A percentile compares a stretch with the other conserved stretches of the same genome.
phyloP scores from a whole-genome alignment of 805 yeast species.

The Nakazawaea siamensis region DNA sequence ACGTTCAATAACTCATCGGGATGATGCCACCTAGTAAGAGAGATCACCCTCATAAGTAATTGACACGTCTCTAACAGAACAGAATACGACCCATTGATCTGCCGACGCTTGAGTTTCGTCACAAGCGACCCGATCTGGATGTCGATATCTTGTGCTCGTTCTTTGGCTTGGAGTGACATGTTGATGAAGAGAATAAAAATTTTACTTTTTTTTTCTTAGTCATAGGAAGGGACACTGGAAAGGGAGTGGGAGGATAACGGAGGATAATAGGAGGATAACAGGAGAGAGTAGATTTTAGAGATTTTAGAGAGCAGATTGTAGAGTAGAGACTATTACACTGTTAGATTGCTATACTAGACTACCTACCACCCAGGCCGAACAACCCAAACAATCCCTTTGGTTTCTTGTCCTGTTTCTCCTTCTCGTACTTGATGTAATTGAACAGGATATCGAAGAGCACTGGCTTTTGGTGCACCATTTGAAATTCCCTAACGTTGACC shows the following conservation, averaged over 20 bases:
- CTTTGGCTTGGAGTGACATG: no score
- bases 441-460: slow-evolving; percentile 87
- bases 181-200: no score
- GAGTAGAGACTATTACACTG: no score
- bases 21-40: slow-evolving; percentile 82
- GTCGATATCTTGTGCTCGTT: slow-evolving; percentile 10
- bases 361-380: no score
- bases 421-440: slow-evolving; percentile 63
- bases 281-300: no score
- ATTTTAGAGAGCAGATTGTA: no score
- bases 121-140: slow-evolving; percentile 23
- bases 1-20: slow-evolving; percentile 64
- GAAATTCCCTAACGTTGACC: slow-evolving; percentile 27
- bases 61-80: slow-evolving; percentile 88
- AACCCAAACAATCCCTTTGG: slow-evolving; percentile 69
- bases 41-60: slow-evolving; percentile 76
- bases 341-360: no score
- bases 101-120: slow-evolving; percentile 69
- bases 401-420: no score
- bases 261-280: no score
- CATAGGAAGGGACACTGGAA: no score
- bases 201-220: no score
- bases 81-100: slow-evolving; percentile 68
- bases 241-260: no score
- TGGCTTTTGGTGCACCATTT: slow-evolving; percentile 73